These are phyloP conservation scores for Cercospora zeina DNA, from an alignment of 2,329 filamentous ascomycete genomes.

Conservation along the genomic window DNA sequence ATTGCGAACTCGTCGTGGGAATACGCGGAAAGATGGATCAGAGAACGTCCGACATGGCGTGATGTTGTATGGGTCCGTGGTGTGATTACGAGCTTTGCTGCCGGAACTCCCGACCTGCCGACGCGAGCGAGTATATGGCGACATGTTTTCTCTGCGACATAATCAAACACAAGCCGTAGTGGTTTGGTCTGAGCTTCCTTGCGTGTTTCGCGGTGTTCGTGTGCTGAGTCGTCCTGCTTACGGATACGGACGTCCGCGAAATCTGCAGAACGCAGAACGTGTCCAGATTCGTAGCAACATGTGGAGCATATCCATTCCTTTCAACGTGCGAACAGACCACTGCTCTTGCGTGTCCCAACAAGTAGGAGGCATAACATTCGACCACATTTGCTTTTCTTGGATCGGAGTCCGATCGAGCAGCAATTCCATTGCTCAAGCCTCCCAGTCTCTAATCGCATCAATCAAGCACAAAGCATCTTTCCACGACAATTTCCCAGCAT, in stretches of 20 bases:
- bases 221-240: not conserved
- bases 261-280: not conserved
- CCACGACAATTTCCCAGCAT: not conserved
- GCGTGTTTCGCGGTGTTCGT: too few species aligned
- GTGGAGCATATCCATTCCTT: not conserved
- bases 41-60: not conserved
- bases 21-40: not conserved
- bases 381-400: too few species aligned
- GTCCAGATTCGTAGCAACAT: not conserved
- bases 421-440: not conserved
- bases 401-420: too few species aligned
- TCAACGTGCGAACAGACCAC: not conserved
- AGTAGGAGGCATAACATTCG: too few species aligned
- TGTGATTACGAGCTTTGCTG: slow-evolving; percentile 1
- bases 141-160: too few species aligned
- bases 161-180: too few species aligned
- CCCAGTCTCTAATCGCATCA: not conserved
- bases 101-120: not conserved
- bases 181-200: too few species aligned
- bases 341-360: too few species aligned
- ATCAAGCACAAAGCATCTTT: not conserved
- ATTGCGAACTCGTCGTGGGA: not conserved
- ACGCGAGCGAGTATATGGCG: not conserved
- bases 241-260: too few species aligned
- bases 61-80: slow-evolving; percentile 4